A percentile compares a stretch with the other conserved stretches of the same genome.
These are phyloP conservation scores for Lyophyllum atratum DNA, from an alignment of 768 basidiomycete species.

Conservation along the genomic window DNA sequence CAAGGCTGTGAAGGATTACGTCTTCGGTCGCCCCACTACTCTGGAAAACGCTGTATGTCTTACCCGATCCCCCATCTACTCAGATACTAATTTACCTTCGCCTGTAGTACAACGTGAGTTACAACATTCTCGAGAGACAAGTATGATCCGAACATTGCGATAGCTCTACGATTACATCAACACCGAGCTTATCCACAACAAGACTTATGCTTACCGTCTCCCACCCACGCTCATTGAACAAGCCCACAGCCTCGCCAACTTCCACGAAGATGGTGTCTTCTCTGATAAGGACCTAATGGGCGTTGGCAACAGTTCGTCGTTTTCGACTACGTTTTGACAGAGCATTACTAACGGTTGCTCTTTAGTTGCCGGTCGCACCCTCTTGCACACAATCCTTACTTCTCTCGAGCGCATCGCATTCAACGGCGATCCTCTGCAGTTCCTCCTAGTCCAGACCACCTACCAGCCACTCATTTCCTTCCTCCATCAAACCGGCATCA, in stretches of 20 bases:
- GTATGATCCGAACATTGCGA: neutral
- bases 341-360: neutral
- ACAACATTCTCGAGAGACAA: neutral
- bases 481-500: constrained; percentile 74
- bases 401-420: constrained; percentile 80
- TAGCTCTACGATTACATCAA: constrained; percentile 80
- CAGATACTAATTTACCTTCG: constrained; percentile 15
- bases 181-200: constrained; percentile 78
- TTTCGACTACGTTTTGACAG: neutral
- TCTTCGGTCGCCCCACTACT: constrained; percentile 66
- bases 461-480: constrained; percentile 92
- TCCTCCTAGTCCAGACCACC: constrained; percentile 77
- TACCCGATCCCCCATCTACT: neutral
- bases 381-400: constrained; percentile 68
- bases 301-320: constrained; percentile 75
- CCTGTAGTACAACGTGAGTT: constrained; percentile 72
- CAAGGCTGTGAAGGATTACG: constrained; percentile 63
- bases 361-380: constrained; percentile 80
- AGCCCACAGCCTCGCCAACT: constrained; percentile 74
- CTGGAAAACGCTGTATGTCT: constrained; percentile 69
- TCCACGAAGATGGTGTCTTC: constrained; percentile 79
- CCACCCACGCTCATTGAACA: constrained; percentile 80
- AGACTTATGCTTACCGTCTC: constrained; percentile 75
- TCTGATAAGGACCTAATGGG: constrained; percentile 59
- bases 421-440: constrained; percentile 77